Base-by-base conservation (phyloP, 768 basidiomycete species). In the Leccinum olivaceopallidum region DNA sequence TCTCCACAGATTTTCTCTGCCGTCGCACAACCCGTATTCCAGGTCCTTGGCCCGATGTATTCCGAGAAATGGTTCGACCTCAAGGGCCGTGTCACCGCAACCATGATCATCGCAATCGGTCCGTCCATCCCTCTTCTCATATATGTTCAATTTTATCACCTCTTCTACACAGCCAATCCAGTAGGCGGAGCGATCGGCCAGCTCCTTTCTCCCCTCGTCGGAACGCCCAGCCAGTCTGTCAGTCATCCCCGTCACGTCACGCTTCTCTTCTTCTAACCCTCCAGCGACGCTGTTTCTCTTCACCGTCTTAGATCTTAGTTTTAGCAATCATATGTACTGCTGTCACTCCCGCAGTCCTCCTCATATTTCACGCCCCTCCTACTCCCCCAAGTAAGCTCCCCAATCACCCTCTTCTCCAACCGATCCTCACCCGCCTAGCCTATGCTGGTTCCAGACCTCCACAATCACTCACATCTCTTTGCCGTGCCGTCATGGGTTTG, bases 51-150 rank as follows among this genome's bases (percentile, higher is more conserved):
- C 6, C 90, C 92, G 2, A 86, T 83, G 56, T 94, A 88, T 72
- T 92, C 92, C 0, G 89, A 94, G 69, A 83, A 76, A 34, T 94
- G 92, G 92, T 94, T 94, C 67, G 85, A 89, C 61, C 74, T 92
- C 52, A 78, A 82, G 60, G 85, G 87, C 14, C 80, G 92, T 47
- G 92, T 89, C 3, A 93, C 92, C 0, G 90, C 90, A 13, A 94
- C 84, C n/a, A 84, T 84, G 83, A 51, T 81, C 39, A 76, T 85
- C 56, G 77, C 82, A 9, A 66, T 85, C 30, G 75, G 82, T 79
- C 36, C 24, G 76, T 57, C 37, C 30, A 16, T 47, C 22, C 20
- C 7, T 12, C 22, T n/a, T 12, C 30, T 7, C n/a, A 5, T 42
- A 4, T 34, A 20, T 60, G 10, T 36, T 20, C 37, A 34, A 18